Evolutionary conservation across 2,329 filamentous ascomycete genomes (phyloP), one percentile per base, ranked within the genome.

Genomic region (Talaromyces funiculosus): DNA sequence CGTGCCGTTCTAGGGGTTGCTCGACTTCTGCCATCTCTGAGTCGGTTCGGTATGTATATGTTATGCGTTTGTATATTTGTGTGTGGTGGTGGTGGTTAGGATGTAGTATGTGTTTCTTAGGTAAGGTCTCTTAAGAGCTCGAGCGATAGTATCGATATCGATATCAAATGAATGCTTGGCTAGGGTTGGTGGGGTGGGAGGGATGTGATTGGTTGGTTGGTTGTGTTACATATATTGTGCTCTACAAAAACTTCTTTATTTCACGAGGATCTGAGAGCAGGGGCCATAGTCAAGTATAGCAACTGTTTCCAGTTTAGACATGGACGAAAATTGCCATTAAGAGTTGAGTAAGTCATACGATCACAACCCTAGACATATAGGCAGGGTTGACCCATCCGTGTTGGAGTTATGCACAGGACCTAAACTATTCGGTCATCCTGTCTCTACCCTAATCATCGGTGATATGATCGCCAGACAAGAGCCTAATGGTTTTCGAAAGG

Each of bases 1-100:
- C 80, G 69, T 76, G 79, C 57, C 76, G 72, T 63, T 79, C 78
- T 26, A 67, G 64, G 31, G 75, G 69, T 42, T 62, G 65, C 64
- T 73, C 74, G 26, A 70, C 66, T 57, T 73, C 72, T n/a, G 71
- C 71, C 72, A 74, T 75, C 29, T 24, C 16, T 47, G 9, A 7
- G 29, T 6, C 20, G 1, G 12, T 22, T 33, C 9, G 18, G 24
- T 22, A 6, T 54, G 38, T 54, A 40, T 54, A 40, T 35, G 9
- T 10, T 18, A 10, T 53, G 14, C 6, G 7, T 45, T 51, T 22
- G n/a, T 33, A 14, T 22, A 24, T 22, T 4, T 24, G 40, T 22
- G 43, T 24, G 10, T 42, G 40, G 5, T 26, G n/a, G n/a, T 38
- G 18, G 31, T n/a, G 35, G 18, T 53, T 24, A 14, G 12, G 24